Conservation (phyloP, 75 land plant genomes). For the Adiantum capillusveneris region DNA sequence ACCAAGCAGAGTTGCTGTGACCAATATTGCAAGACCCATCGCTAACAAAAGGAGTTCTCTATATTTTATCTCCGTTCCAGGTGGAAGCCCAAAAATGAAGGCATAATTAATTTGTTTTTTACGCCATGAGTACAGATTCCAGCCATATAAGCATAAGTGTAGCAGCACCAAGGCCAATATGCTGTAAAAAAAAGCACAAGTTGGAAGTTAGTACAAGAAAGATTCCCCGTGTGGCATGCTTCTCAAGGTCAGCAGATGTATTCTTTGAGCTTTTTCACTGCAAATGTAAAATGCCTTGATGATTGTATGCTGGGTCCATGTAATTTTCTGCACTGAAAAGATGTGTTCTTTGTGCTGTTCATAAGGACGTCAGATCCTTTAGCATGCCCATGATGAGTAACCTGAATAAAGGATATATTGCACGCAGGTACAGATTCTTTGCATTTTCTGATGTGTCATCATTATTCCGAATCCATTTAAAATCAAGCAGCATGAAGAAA, state of each 20-base stretch:
- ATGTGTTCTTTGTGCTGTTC: background rate
- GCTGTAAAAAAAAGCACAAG: background rate
- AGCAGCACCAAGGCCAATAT: slow-evolving; percentile 5
- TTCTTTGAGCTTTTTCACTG: slow-evolving; percentile 3
- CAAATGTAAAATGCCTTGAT: background rate
- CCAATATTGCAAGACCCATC: slow-evolving; percentile 25
- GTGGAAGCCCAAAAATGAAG: slow-evolving; percentile 20
- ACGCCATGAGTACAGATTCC: slow-evolving; percentile 21
- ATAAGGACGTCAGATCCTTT: too few species aligned
- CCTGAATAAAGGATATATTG: slow-evolving; percentile 27
- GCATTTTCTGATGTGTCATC: background rate
- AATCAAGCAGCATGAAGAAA: slow-evolving; percentile 5
- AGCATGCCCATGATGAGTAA: too few species aligned
- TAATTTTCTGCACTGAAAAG: too few species aligned
- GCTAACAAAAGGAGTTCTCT: slow-evolving; percentile 15
- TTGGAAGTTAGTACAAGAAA: background rate
- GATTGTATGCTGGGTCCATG: too few species aligned
- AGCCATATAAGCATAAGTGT: slow-evolving; percentile 18
- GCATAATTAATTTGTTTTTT: slow-evolving; percentile 21
- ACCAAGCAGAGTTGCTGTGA: background rate
- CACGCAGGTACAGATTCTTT: slow-evolving; percentile 7
- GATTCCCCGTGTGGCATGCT: slow-evolving; percentile 3
- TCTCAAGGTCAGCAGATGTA: background rate
- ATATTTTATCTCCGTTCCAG: slow-evolving; percentile 17
- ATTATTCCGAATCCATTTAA: background rate